Conservation (phyloP, 257 asterid genomes). For the Pogostemon cablin region DNA sequence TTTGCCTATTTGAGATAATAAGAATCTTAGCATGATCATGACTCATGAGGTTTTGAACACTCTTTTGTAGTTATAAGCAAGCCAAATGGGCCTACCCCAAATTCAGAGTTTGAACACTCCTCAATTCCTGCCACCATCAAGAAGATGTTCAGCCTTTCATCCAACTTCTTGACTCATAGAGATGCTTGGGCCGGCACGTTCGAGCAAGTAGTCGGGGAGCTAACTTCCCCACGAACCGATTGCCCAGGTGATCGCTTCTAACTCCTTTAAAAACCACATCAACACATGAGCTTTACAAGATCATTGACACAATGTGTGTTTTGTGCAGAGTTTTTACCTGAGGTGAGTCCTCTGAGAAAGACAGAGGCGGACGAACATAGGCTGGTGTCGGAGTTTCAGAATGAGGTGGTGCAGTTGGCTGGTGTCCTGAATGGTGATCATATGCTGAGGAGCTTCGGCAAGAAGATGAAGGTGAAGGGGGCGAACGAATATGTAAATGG, state of each 20-base stretch:
- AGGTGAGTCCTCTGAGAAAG: slow-evolving; percentile 56
- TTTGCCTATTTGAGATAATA: too few relatives aligned
- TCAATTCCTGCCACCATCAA: slow-evolving; percentile 82
- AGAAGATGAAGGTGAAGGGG: slow-evolving; percentile 71
- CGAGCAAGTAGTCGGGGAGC: slow-evolving; percentile 61
- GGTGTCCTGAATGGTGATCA: slow-evolving; percentile 76
- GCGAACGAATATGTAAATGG: slow-evolving; percentile 61
- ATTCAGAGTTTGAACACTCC: slow-evolving; percentile 78
- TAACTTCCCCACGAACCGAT: slow-evolving; percentile 74
- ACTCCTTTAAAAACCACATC: neutral
- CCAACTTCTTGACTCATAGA: slow-evolving; percentile 77
- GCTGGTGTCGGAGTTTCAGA: slow-evolving; percentile 68
- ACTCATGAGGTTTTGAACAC: neutral
- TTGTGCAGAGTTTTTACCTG: slow-evolving; percentile 62
- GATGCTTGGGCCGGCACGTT: slow-evolving; percentile 94
- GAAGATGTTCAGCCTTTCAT: slow-evolving; percentile 70
- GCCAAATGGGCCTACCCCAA: slow-evolving; percentile 61
- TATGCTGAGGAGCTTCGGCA: slow-evolving; percentile 63
- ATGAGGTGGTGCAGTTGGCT: slow-evolving; percentile 73
- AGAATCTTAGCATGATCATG: too few relatives aligned
- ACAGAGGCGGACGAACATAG: slow-evolving; percentile 47
- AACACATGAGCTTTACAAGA: too few relatives aligned
- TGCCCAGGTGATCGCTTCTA: slow-evolving; percentile 58
- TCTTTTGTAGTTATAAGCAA: slow-evolving; percentile 59
- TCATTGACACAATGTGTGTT: neutral